These are phyloP conservation scores for Alternaria burnsii DNA, from an alignment of 2,329 filamentous ascomycete species.

Conservation along the genomic window DNA sequence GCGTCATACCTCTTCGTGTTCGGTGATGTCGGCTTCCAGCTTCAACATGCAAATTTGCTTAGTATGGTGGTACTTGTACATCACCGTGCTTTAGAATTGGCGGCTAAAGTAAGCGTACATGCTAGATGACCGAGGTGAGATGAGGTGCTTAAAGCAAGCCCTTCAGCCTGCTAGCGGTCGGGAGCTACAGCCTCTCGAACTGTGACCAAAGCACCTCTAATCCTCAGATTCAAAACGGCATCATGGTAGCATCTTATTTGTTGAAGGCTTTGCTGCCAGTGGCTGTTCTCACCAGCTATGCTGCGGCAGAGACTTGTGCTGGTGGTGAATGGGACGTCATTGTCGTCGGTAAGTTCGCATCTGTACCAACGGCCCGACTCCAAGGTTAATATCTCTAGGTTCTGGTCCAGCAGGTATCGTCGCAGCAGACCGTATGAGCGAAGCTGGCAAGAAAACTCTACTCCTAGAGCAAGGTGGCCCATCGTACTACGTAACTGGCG, in stretches of 20 bases:
- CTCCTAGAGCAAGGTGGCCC: conserved; percentile 62
- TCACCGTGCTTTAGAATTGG: conserved; percentile 6
- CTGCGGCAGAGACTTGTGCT: conserved; percentile 9
- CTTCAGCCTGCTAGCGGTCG: not conserved
- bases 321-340: conserved; percentile 36
- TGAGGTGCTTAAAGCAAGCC: conserved; percentile 9
- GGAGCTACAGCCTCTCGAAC: not conserved
- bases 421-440: conserved; percentile 61
- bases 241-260: conserved; percentile 18
- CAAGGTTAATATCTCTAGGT: conserved; percentile 17
- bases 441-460: conserved; percentile 61
- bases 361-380: not conserved
- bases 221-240: not conserved
- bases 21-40: conserved; percentile 7
- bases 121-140: not conserved
- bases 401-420: conserved; percentile 64
- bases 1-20: conserved; percentile 17
- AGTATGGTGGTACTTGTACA: conserved; percentile 5
- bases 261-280: conserved; percentile 22
- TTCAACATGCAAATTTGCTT: conserved; percentile 4
- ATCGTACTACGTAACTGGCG: conserved; percentile 61
- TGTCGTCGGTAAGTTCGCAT: conserved; percentile 23
- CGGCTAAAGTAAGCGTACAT: not conserved
- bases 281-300: conserved; percentile 9
- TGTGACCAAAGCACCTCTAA: not conserved